phyloP scores from a whole-genome alignment of 129 eudicot species.

The Centrapalus pauciflorus region DNA sequence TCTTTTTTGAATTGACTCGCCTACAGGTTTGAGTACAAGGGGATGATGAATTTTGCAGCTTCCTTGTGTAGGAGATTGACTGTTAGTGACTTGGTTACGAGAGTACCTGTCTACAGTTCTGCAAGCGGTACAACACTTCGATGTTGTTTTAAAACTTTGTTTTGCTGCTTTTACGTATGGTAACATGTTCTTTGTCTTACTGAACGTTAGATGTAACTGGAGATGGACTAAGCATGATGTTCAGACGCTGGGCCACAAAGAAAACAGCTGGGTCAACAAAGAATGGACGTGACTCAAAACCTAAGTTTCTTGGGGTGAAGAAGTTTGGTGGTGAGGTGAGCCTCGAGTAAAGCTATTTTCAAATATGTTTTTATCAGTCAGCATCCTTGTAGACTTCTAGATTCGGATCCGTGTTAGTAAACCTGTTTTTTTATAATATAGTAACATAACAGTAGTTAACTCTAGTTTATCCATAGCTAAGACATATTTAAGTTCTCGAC shows the following conservation, averaged over 20 bases:
- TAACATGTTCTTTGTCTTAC: not conserved
- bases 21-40: constrained; percentile 22
- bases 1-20: constrained; percentile 5
- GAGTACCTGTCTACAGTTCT: constrained; percentile 51
- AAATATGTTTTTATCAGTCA: too few relatives aligned
- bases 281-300: constrained; percentile 91
- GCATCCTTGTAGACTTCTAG: not conserved
- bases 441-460: not conserved
- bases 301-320: constrained; percentile 88
- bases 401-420: not conserved
- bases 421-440: not conserved
- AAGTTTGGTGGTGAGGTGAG: constrained; percentile 97
- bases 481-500: not conserved
- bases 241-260: constrained; percentile 94
- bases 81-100: constrained; percentile 54
- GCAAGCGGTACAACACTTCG: constrained; percentile 53
- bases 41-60: constrained; percentile 42
- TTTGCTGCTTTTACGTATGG: constrained; percentile 1
- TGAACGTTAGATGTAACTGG: constrained; percentile 55
- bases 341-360: not conserved
- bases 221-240: constrained; percentile 67
- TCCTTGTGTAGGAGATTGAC: constrained; percentile 63
- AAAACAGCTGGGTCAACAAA: constrained; percentile 94
- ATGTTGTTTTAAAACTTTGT: not conserved
- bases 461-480: not conserved